Base-by-base conservation (phyloP, 2,329 filamentous ascomycete genomes). In the Rhinocladiella mackenziei region DNA sequence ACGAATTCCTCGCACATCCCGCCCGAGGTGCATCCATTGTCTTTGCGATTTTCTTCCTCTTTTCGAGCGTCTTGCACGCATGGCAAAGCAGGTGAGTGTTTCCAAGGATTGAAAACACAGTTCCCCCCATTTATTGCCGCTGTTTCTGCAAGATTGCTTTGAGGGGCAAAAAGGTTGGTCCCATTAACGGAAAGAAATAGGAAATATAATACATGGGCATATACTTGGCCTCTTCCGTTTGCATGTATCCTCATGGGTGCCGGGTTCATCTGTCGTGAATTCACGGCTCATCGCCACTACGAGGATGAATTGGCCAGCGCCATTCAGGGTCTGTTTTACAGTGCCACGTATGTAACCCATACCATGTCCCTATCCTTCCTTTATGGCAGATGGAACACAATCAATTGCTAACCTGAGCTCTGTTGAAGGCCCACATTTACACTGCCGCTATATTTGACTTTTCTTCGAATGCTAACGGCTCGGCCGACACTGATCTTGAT, bases 261-360 rank as follows among this genome's bases (percentile, higher is more conserved):
- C 7, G 48, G 48, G 14, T 51, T 53, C 43, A 48, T 53, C 23
- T 51, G 48, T 32, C 50, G 48, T 9, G 50, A 53, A 34, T 34
- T 51, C 26, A 29, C 33, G 10, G 43, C 50, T 6, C 14, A 38
- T 7, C n/a, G 39, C 5, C n/a, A 38, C 23, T 25, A 45, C 18
- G 33, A 33, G 13, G 25, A 48, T 26, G 34, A 43, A 15, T 18
- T 36, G n/a, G 43, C 38, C 15, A 50, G 47, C 30, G 23, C 29
- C 3, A 15, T 50, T n/a, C 43, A 50, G 19, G 47, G 47, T 11
- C 34, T 50, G 1, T 50, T 50, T 15, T 53, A 53, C 30, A 48
- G 38, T 29, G 48, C 50, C 31, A 39, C 33, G 50, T 48, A 20
- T 36, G 45, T 37, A 9, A 11, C 4, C 10, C n/a, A n/a, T n/a